Base-by-base conservation (phyloP, 2,329 filamentous ascomycete genomes). In the Fusarium pseudograminearum region DNA sequence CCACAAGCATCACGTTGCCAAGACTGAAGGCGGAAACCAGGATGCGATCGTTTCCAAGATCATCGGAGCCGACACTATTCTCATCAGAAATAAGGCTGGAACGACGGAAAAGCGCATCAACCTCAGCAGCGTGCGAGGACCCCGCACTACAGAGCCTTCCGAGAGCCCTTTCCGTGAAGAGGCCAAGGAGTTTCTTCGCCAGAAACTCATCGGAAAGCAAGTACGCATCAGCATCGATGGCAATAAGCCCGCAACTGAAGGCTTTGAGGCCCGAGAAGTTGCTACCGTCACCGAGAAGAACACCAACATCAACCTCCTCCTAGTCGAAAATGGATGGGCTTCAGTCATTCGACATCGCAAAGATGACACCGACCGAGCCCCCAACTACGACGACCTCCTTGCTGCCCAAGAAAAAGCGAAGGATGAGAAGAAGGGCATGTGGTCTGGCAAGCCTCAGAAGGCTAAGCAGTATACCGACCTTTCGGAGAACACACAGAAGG, bases 311-410 rank as follows among this genome's bases (percentile, higher is more conserved):
- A 94, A 91, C 65, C 82, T 98, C 40, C 79, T 88, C 54, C 84
- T 98, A 40, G 93, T 98, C n/a, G 93, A 98, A 81, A 93, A 92
- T 71, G 96, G 96, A 31, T 97, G 94, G 83, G 93, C 91, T 26
- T 95, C 94, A 1, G 96, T 99, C 11, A 97, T 99, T 76, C 91
- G 96, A 66, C 96, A 99, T 82, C 90, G 94, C 70, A 93, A 95
- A 81, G 95, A 98, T 76, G 96, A 99, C 77, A 93, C 93, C 6
- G 96, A 99, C 80, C 89, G 96, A 55, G 95, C 94, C 50, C 91
- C 94, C 20, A 94, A 98, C 79, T 99, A 98, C 77, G 96, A 99
- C 75, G 92, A 95, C 76, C 85, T 97, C 15, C 85, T 96, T 20
- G 89, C 90, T 36, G 93, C 93, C 4, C 93, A 96, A 77, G 91